Percentiles rank a stretch among this genome's conserved stretches.
These are phyloP conservation scores for Neurospora sp. DNA, from an alignment of 495 filamentous ascomycete genomes.

Conservation along the genomic window DNA sequence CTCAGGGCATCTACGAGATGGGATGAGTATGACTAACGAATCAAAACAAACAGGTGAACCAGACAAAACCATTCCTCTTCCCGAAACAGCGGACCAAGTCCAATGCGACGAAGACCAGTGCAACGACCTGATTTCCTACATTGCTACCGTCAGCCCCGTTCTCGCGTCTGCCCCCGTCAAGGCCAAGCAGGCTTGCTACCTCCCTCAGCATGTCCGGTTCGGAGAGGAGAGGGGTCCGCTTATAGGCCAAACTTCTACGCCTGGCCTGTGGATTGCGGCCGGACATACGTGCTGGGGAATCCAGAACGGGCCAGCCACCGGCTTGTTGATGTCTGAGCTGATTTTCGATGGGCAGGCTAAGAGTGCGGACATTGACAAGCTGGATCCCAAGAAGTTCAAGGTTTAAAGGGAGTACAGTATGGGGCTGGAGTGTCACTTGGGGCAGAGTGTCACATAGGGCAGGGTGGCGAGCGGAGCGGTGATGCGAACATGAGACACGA, in stretches of 20 bases:
- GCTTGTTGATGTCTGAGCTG: slow-evolving; percentile 78
- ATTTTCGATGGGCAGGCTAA: slow-evolving; percentile 69
- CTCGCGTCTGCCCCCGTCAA: slow-evolving; percentile 68
- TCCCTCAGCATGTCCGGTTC: slow-evolving; percentile 60
- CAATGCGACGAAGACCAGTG: slow-evolving; percentile 66
- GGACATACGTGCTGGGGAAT: slow-evolving; percentile 99
- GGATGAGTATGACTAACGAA: neutral
- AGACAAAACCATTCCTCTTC: slow-evolving; percentile 65
- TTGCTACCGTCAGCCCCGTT: slow-evolving; percentile 64
- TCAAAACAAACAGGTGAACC: slow-evolving; percentile 54
- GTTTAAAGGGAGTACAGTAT: slow-evolving; percentile 18
- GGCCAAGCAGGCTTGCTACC: slow-evolving; percentile 85
- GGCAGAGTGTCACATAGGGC: neutral
- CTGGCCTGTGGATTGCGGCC: slow-evolving; percentile 72
- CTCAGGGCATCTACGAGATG: neutral
- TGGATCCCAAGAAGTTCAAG: slow-evolving; percentile 56
- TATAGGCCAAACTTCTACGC: slow-evolving; percentile 63
- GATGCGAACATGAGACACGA: neutral
- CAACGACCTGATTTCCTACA: slow-evolving; percentile 80
- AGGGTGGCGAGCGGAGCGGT: neutral
- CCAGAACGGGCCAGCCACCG: slow-evolving; percentile 88
- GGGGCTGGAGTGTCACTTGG: neutral
- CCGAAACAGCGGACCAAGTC: slow-evolving; percentile 66
- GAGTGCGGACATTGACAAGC: slow-evolving; percentile 59
- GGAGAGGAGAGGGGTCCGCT: slow-evolving; percentile 56